phyloP scores from a whole-genome alignment of 352 stramenopile species.

The Phytophthora gonapodyides region DNA sequence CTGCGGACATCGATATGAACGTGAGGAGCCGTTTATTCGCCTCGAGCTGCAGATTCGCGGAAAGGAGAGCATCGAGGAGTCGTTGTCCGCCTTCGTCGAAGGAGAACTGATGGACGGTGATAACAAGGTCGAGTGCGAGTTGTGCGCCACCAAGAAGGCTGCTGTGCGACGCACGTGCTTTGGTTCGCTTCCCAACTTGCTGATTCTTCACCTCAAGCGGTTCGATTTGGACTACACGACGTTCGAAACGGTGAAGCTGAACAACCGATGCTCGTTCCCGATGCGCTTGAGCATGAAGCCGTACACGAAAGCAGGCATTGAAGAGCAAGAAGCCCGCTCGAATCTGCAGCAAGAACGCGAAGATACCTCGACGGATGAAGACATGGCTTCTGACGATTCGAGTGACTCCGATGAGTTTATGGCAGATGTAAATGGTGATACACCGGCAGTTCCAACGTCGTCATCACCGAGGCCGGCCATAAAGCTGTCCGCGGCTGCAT shows the following conservation, averaged over 20 bases:
- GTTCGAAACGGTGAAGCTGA: slow-evolving; percentile 99
- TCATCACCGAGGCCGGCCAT: slow-evolving; percentile 34
- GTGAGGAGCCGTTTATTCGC: slow-evolving; percentile 97
- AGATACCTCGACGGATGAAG: slow-evolving; percentile 51
- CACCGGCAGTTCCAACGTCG: slow-evolving; percentile 19
- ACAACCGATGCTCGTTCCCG: slow-evolving; percentile 98
- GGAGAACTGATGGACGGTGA: slow-evolving; percentile 99
- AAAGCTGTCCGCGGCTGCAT: slow-evolving; percentile 22
- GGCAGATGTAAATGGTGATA: slow-evolving; percentile 46
- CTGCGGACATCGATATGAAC: slow-evolving; percentile 93
- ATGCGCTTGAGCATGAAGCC: slow-evolving; percentile 98
- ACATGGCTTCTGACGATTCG: slow-evolving; percentile 58
- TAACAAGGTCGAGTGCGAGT: slow-evolving; percentile 98
- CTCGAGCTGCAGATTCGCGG: slow-evolving; percentile 98
- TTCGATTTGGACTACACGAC: slow-evolving; percentile 99
- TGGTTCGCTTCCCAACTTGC: slow-evolving; percentile 94
- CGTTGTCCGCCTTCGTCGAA: slow-evolving; percentile 96
- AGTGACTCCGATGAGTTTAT: slow-evolving; percentile 68
- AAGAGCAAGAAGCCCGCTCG: slow-evolving; percentile 85
- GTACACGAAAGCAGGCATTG: slow-evolving; percentile 97
- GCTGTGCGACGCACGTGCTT: slow-evolving; percentile 96
- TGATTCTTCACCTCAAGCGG: slow-evolving; percentile 99
- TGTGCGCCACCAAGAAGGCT: slow-evolving; percentile 98
- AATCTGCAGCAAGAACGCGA: slow-evolving; percentile 44
- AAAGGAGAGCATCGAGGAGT: slow-evolving; percentile 98